Evolutionary conservation across 2,329 filamentous ascomycete species (phyloP).

Genomic region (Raffaelea albimanens): DNA sequence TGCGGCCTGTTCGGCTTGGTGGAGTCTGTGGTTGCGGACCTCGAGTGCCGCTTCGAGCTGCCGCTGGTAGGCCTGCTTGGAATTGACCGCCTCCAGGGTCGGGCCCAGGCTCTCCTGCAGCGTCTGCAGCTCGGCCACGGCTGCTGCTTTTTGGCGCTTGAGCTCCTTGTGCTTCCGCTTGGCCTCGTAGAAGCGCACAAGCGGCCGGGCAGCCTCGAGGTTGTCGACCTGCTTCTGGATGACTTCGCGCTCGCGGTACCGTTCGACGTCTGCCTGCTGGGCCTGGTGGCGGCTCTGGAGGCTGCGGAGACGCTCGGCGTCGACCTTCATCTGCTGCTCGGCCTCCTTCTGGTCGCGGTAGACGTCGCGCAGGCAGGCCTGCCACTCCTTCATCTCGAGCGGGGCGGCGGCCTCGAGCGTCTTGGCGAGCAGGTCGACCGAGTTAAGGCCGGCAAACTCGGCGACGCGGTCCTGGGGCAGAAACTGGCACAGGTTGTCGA

Average conservation of each 20-base stretch:
- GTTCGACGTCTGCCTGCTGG: slow-evolving; percentile 73
- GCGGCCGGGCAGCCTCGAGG: slow-evolving; percentile 55
- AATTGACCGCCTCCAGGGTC: slow-evolving; percentile 56
- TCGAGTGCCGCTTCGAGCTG: slow-evolving; percentile 46
- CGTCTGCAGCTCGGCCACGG: slow-evolving; percentile 45
- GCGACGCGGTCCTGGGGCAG: slow-evolving; percentile 92
- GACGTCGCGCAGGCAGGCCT: slow-evolving; percentile 62
- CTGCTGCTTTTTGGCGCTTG: slow-evolving; percentile 45
- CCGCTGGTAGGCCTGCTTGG: slow-evolving; percentile 58
- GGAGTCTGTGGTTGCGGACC: slow-evolving; percentile 44
- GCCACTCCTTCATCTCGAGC: slow-evolving; percentile 69
- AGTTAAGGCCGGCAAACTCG: slow-evolving; percentile 78
- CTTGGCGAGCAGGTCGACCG: slow-evolving; percentile 71
- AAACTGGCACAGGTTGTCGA: slow-evolving; percentile 97
- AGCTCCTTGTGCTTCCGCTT: slow-evolving; percentile 36
- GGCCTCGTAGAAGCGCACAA: slow-evolving; percentile 54
- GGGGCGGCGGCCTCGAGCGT: slow-evolving; percentile 85
- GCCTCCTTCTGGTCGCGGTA: slow-evolving; percentile 60
- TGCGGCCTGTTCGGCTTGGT: slow-evolving; percentile 41
- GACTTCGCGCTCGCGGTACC: slow-evolving; percentile 64
- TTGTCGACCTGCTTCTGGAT: slow-evolving; percentile 55
- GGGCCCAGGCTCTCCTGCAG: slow-evolving; percentile 56
- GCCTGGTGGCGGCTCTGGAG: slow-evolving; percentile 65
- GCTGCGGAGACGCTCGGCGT: slow-evolving; percentile 53
- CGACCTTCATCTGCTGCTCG: slow-evolving; percentile 45